Evolutionary conservation across 73 alveolate species (phyloP), one percentile per base, ranked within the genome.

Genomic region (Paramecium sonneborni): DNA sequence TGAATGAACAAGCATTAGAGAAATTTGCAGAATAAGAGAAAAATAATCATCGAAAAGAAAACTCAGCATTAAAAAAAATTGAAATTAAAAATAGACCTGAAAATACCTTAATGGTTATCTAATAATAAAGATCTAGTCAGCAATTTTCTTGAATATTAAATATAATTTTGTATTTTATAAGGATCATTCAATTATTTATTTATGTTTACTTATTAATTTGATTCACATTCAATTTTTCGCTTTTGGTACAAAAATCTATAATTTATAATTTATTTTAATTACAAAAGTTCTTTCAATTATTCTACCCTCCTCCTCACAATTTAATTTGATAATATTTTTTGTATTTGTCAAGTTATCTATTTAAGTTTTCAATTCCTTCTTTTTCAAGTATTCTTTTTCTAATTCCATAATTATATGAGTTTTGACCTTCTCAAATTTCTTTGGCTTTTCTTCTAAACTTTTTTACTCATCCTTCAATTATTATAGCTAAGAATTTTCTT

Each of bases 241-340:
- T 11, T 72, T 72, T 15, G 86, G 86, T 35, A 72, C 86, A 32
- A 72, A 72, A 35, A 72, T 72, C 86, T 72, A 72, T 34, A 72
- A 72, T 72, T 18, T 5, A 6, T 6, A 23, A 72, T 4, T 14
- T 72, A 72, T 5, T 72, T 21, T 14, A n/a, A n/a, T 30, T 72
- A 72, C 86, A 72, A 72, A 72, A 2, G 57, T 38, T 72, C 57
- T 72, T 18, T 72, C 55, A 30, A 72, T 37, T 5, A 41, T 72
- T 41, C 24, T 72, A 14, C 86, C 86, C 11, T 72, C 44, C 20
- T 72, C 86, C 35, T 72, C 55, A 15, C 52, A 30, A 11, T 72
- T 35, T 37, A 72, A 35, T 72, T 72, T 35, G 35, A 72, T 72
- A 18, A 72, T 72, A 10, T 72, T 32, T 67, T 67, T 30, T 37